A percentile compares a stretch with the other conserved stretches of the same genome.
Evolutionary conservation across 2,329 filamentous ascomycete species (phyloP).

Genomic region (Claviceps sp.): DNA sequence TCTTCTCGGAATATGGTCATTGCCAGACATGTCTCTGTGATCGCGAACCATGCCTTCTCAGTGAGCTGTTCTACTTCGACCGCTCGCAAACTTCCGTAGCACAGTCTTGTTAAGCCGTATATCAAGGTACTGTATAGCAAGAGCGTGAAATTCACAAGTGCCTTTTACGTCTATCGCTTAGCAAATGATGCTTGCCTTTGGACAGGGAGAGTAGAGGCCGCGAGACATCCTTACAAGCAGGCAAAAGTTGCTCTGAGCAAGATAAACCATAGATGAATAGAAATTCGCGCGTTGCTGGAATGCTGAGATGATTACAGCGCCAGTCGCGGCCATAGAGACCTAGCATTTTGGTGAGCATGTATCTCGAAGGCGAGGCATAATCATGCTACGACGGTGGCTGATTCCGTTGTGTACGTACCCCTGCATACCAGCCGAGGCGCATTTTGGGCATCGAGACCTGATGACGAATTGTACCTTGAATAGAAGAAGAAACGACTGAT

Average conservation of each 20-base stretch:
- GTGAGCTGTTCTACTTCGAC: slow-evolving; percentile 96
- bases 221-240: slow-evolving; percentile 52
- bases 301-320: slow-evolving; percentile 72
- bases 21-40: slow-evolving; percentile 89
- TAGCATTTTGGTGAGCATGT: slow-evolving; percentile 21
- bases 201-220: neutral
- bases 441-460: slow-evolving; percentile 28
- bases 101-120: slow-evolving; percentile 76
- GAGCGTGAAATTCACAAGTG: slow-evolving; percentile 81
- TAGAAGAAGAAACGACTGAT: neutral
- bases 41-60: slow-evolving; percentile 95
- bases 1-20: slow-evolving; percentile 98
- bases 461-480: neutral
- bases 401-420: slow-evolving; percentile 31
- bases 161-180: slow-evolving; percentile 34
- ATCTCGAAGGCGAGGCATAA: slow-evolving; percentile 4
- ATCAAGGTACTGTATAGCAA: slow-evolving; percentile 69
- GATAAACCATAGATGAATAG: slow-evolving; percentile 93
- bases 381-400: neutral
- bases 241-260: slow-evolving; percentile 92
- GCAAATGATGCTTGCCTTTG: neutral
- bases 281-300: slow-evolving; percentile 95
- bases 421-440: slow-evolving; percentile 47
- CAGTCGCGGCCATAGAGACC: slow-evolving; percentile 74
- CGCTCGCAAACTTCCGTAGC: slow-evolving; percentile 79